phyloP scores from a whole-genome alignment of 192 early-diverging fungal genomes.

The Umbelopsis ramanniana region DNA sequence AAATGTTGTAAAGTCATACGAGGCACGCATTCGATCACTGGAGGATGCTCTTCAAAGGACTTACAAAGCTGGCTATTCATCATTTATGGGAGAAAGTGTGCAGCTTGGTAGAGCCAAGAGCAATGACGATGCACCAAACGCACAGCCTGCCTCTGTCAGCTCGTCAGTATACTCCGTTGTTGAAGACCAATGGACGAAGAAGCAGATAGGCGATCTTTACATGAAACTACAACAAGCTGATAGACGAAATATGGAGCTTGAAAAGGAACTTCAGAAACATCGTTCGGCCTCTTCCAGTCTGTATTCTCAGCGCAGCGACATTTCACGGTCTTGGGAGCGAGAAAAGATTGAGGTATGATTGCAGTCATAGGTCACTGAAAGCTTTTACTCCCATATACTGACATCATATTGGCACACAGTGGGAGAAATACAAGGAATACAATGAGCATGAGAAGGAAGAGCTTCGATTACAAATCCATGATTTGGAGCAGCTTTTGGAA shows the following conservation, averaged over 20 bases:
- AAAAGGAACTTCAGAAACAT: neutral
- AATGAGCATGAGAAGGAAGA: slow-evolving; percentile 32
- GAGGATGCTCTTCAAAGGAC: slow-evolving; percentile 46
- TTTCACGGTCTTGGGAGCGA: neutral
- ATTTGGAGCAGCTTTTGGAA: slow-evolving; percentile 34
- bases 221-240: slow-evolving; percentile 8
- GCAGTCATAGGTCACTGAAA: neutral
- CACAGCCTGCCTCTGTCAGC: neutral
- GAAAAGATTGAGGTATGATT: slow-evolving; percentile 4
- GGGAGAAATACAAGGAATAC: slow-evolving; percentile 20
- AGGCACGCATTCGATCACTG: slow-evolving; percentile 44
- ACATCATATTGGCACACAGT: neutral
- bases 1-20: slow-evolving; percentile 15
- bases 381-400: neutral
- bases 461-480: slow-evolving; percentile 27
- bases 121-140: neutral
- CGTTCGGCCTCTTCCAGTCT: neutral
- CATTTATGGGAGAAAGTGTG: neutral
- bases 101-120: neutral
- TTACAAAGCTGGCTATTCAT: slow-evolving; percentile 27
- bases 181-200: slow-evolving; percentile 8
- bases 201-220: slow-evolving; percentile 9
- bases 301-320: slow-evolving; percentile 1
- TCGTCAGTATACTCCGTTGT: slow-evolving; percentile 1
- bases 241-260: slow-evolving; percentile 5